Evolutionary conservation across 257 asterid genomes (phyloP).

Genomic region (Nicotiana tomentosiformis): DNA sequence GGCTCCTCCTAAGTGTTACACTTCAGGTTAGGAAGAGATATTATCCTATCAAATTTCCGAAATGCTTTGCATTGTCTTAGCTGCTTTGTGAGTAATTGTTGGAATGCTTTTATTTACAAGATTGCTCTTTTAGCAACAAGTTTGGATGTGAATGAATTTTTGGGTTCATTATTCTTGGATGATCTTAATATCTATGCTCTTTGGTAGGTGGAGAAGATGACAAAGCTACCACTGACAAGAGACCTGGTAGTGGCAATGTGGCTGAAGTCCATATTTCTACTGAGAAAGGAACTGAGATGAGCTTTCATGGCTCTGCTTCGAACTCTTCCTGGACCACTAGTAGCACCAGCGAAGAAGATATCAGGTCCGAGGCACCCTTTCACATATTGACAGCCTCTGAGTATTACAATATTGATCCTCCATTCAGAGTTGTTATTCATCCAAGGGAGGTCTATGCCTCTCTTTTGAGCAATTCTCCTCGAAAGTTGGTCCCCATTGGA

Average conservation of each 20-base stretch:
- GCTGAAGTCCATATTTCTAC: constrained; percentile 15
- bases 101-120: neutral
- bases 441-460: constrained; percentile 23
- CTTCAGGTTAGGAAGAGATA: constrained; percentile 23
- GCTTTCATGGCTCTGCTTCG: constrained; percentile 20
- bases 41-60: neutral
- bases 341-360: constrained; percentile 31
- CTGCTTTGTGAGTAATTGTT: neutral
- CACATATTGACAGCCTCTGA: constrained; percentile 20
- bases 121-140: neutral
- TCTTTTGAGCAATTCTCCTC: constrained; percentile 32
- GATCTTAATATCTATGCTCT: constrained; percentile 1
- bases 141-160: neutral
- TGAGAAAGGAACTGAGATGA: constrained; percentile 16
- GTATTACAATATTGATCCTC: constrained; percentile 17
- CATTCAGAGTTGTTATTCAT: constrained; percentile 14
- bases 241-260: constrained; percentile 10
- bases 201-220: constrained; percentile 25
- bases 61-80: neutral
- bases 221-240: constrained; percentile 15
- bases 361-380: constrained; percentile 22
- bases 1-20: constrained; percentile 6
- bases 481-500: constrained; percentile 30
- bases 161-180: neutral
- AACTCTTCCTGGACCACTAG: constrained; percentile 27